Evolutionary conservation across 495 filamentous ascomycete genomes (phyloP).

Genomic region (Glutinoglossum americanum): DNA sequence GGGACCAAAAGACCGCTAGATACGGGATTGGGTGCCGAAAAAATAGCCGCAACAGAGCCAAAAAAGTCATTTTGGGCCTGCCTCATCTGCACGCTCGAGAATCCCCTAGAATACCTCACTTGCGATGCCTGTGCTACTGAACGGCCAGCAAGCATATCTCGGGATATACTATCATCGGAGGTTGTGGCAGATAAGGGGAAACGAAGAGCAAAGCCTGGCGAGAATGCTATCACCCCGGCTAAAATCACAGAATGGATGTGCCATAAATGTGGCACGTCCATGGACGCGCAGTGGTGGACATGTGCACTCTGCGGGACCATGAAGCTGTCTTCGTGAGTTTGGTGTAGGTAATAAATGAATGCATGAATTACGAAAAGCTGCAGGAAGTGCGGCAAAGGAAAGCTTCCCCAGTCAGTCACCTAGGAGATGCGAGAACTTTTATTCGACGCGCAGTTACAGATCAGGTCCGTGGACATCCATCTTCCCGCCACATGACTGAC

Average conservation of each 20-base stretch:
- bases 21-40: neutral
- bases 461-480: neutral
- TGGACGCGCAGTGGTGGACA: slow-evolving; percentile 63
- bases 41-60: neutral
- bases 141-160: slow-evolving; percentile 13
- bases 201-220: neutral
- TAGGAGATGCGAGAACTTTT: neutral
- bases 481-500: neutral
- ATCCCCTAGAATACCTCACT: slow-evolving; percentile 41
- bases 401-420: neutral
- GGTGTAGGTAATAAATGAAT: neutral
- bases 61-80: slow-evolving; percentile 33
- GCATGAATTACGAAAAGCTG: neutral
- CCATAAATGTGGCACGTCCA: slow-evolving; percentile 35
- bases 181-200: neutral
- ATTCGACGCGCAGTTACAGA: neutral
- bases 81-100: slow-evolving; percentile 61
- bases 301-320: slow-evolving; percentile 45
- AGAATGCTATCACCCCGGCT: neutral
- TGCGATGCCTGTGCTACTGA: slow-evolving; percentile 65
- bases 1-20: neutral
- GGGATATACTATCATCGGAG: neutral
- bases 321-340: slow-evolving; percentile 23
- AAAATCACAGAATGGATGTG: slow-evolving; percentile 38
- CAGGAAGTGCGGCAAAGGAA: neutral